These are phyloP conservation scores for Cordyceps pruinosa DNA, from an alignment of 2,329 filamentous ascomycete genomes.

Conservation along the genomic window DNA sequence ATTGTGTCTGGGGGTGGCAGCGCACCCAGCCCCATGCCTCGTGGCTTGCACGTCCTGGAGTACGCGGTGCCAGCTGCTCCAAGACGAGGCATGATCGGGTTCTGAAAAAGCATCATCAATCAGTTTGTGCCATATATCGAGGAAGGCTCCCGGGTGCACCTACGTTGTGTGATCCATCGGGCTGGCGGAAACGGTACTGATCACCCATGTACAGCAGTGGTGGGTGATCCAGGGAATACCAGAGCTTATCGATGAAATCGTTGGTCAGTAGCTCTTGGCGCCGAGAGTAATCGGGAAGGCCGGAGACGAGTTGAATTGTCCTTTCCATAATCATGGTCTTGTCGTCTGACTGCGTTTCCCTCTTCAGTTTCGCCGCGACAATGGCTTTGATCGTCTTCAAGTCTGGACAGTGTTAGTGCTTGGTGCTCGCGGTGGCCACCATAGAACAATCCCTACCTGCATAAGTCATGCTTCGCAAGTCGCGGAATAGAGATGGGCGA, in stretches of 20 bases:
- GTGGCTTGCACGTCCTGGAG: conserved; percentile 55
- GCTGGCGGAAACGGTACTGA: conserved; percentile 57
- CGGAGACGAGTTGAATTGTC: conserved; percentile 62
- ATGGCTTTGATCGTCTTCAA: conserved; percentile 56
- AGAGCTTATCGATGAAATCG: conserved; percentile 60
- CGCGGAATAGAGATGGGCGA: conserved; percentile 27
- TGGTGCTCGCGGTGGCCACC: not conserved
- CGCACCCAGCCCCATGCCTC: conserved; percentile 52
- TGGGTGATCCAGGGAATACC: conserved; percentile 66
- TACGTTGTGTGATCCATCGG: conserved; percentile 64
- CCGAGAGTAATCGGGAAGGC: conserved; percentile 55
- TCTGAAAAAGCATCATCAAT: conserved; percentile 32
- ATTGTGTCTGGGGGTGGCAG: conserved; percentile 59
- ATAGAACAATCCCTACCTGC: not conserved
- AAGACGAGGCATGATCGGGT: conserved; percentile 56
- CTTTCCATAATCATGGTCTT: conserved; percentile 73
- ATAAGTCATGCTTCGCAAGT: conserved; percentile 5
- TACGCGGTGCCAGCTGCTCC: conserved; percentile 63
- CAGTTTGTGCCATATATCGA: not conserved
- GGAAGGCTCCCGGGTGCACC: conserved; percentile 12
- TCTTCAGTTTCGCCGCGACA: conserved; percentile 55
- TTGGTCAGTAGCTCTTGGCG: conserved; percentile 58
- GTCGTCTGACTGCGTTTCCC: conserved; percentile 59
- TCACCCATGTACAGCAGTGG: conserved; percentile 58
- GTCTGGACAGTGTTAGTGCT: conserved; percentile 38